Evolutionary conservation across 305 asterid species (phyloP).

Genomic region (Fraxinus sp.): DNA sequence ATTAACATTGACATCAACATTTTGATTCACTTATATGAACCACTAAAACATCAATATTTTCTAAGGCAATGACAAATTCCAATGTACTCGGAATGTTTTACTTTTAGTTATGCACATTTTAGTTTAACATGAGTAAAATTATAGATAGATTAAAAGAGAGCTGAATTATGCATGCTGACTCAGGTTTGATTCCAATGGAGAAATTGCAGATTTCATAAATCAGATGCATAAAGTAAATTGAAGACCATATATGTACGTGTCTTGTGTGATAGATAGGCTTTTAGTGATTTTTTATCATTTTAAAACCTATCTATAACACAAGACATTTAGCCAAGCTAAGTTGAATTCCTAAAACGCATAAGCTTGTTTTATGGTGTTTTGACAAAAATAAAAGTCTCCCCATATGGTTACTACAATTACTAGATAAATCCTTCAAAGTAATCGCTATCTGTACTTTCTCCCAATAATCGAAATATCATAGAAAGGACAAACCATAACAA

Average conservation of each 20-base stretch:
- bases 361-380: neutral
- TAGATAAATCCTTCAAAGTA: neutral
- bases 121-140: neutral
- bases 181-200: neutral
- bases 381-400: neutral
- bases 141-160: neutral
- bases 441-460: neutral
- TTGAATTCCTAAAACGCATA: neutral
- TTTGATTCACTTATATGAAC: neutral
- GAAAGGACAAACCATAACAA: neutral
- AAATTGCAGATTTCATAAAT: neutral
- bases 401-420: neutral
- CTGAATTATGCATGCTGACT: neutral
- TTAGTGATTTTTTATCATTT: neutral
- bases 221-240: neutral
- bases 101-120: neutral
- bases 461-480: neutral
- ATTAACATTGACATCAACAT: neutral
- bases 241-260: neutral
- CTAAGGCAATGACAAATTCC: neutral
- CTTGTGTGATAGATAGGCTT: neutral
- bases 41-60: neutral
- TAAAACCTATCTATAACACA: neutral
- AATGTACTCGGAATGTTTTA: neutral
- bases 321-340: neutral